phyloP scores from a whole-genome alignment of 2,329 filamentous ascomycete species.

The Neofusicoccum kwambonambiense region DNA sequence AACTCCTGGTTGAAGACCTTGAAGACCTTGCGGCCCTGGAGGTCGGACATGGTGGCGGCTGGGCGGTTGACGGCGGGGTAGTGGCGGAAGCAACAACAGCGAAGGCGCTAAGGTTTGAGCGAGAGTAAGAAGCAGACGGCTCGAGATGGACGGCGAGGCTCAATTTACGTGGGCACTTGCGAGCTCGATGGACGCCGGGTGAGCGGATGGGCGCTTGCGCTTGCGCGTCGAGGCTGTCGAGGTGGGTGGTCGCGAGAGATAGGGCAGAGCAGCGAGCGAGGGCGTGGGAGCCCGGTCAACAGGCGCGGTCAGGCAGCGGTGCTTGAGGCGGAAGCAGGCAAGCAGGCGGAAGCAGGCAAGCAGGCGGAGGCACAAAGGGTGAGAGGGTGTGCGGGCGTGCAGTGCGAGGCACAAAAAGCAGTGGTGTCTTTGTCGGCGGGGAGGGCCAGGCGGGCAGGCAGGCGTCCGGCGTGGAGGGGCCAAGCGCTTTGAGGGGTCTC shows the following conservation, averaged over 20 bases:
- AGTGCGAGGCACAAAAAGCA: not conserved
- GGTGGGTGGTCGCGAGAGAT: slow-evolving; percentile 5
- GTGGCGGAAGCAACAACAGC: not conserved
- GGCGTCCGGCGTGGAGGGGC: not conserved
- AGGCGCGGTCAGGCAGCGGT: not conserved
- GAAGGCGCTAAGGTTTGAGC: not conserved
- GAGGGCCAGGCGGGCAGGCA: not conserved
- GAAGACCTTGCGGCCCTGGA: slow-evolving; percentile 82
- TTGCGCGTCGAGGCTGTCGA: slow-evolving; percentile 10
- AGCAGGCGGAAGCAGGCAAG: not conserved
- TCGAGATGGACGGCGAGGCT: not conserved
- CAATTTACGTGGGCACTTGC: not conserved
- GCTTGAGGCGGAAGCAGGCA: not conserved
- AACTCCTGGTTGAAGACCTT: slow-evolving; percentile 99
- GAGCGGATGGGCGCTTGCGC: not conserved
- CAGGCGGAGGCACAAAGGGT: slow-evolving; percentile 1
- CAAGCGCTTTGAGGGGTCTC: not conserved
- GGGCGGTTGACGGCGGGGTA: slow-evolving; percentile 3
- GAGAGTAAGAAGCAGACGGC: not conserved
- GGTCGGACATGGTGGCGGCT: slow-evolving; percentile 53
- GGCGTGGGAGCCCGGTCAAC: slow-evolving; percentile 6
- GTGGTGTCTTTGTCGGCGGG: not conserved
- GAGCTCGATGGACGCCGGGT: not conserved
- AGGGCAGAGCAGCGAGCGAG: slow-evolving; percentile 9
- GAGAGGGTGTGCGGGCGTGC: not conserved